Base-by-base conservation (phyloP, 2,329 filamentous ascomycete genomes). In the Botrytis cinerea region DNA sequence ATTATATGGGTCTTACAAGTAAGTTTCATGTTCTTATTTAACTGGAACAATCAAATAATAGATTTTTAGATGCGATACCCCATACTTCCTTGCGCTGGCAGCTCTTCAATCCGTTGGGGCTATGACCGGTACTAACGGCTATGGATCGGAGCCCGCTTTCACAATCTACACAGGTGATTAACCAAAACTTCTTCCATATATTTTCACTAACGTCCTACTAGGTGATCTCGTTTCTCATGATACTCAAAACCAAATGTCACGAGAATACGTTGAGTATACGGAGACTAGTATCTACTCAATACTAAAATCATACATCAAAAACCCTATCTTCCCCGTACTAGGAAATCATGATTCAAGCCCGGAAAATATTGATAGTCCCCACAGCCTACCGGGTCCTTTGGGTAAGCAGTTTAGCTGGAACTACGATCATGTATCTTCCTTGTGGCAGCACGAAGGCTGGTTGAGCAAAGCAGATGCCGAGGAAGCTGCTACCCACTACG, bases 311-410 rank as follows among this genome's bases (percentile, higher is more conserved):
- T 89, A 88, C 75, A 83, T 90, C 51, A 85, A 85, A 4, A 86
- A 86, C 0, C 87, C 88, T 5, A 84, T 90, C 5, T 90, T 88
- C 74, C 80, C 85, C 0, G 86, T 86, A 0, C 83, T 90, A 1
- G 88, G 88, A 2, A 89, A 89, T 75, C 87, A 89, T 73, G 87
- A 89, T 77, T 85, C 83, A 18, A 87, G 84, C 73, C 87, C 87
- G 2, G 84, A 85, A 72, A 86, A 85, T 35, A 85, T 87, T 40
- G 85, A 88, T 75, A 83, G 84, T 10, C 86, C 87, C 2, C 85
- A 88, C 75, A 85, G 79, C 45, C 80, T 90, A 14, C 87, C 87
- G 14, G 87, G 86, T 0, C 82, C 83, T 1, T 81, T 89, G 1
- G 86, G 87, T 1, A 80, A 85, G 74, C 87, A 90, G 75, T 85